Percentiles rank a stretch among this genome's conserved stretches.
phyloP scores from a whole-genome alignment of 2,329 filamentous ascomycete species.

The Fusarium sp. region DNA sequence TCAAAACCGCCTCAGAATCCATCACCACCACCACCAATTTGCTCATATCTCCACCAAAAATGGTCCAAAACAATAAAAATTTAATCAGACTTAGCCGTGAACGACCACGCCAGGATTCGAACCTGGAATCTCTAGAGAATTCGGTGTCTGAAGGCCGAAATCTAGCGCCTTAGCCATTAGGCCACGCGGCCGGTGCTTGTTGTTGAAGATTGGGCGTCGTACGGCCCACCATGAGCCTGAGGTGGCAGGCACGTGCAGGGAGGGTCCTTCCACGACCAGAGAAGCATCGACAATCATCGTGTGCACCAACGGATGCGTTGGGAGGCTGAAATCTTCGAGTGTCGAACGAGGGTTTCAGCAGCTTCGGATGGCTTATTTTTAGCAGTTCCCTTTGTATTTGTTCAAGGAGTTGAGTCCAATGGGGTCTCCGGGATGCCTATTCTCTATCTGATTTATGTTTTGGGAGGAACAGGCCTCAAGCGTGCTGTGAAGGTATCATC shows the following conservation, averaged over 20 bases:
- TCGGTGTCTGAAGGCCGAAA: slow-evolving; percentile 46
- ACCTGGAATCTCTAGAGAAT: slow-evolving; percentile 53
- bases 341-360: background rate
- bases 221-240: background rate
- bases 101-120: slow-evolving; percentile 53
- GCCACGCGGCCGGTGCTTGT: slow-evolving; percentile 48
- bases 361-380: background rate
- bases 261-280: background rate
- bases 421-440: background rate
- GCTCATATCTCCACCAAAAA: background rate
- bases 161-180: slow-evolving; percentile 54
- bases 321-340: background rate
- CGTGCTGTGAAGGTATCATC: no score
- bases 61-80: background rate
- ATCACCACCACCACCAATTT: background rate
- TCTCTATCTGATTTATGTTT: no score
- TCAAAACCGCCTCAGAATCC: background rate
- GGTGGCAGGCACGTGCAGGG: background rate
- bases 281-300: background rate
- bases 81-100: background rate
- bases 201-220: background rate
- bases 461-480: no score
- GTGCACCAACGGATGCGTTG: background rate
- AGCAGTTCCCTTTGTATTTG: background rate
- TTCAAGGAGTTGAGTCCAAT: background rate